Evolutionary conservation across 768 basidiomycete species (phyloP).

Genomic region (Antrodiella citrinella): DNA sequence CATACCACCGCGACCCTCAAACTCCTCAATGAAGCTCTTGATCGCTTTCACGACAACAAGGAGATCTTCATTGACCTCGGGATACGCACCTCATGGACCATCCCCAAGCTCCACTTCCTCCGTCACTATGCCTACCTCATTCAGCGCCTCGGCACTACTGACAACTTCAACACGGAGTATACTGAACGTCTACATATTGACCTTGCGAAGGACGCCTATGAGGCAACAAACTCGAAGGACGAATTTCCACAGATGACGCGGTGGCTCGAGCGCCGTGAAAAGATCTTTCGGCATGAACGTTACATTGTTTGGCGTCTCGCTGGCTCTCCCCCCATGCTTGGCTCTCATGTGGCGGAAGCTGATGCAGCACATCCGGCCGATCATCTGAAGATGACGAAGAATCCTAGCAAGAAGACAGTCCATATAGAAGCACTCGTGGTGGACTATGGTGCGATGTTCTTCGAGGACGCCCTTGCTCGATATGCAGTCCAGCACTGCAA

Average conservation of each 20-base stretch:
- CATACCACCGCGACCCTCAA: conserved; percentile 25
- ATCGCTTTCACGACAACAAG: conserved; percentile 20
- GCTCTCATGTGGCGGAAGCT: no score
- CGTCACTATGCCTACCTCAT: conserved; percentile 16
- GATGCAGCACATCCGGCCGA: no score
- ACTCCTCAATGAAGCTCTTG: conserved; percentile 19
- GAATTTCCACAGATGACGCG: conserved; percentile 19
- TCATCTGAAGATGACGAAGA: no score
- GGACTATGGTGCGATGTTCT: conserved; percentile 23
- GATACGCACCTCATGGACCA: conserved; percentile 16
- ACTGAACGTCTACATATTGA: conserved; percentile 22
- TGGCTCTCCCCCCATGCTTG: no score
- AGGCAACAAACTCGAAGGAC: conserved; percentile 18
- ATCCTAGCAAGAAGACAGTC: conserved; percentile 19
- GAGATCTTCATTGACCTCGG: conserved; percentile 9
- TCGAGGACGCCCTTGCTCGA: conserved; percentile 20
- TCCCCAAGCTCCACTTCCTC: conserved; percentile 21
- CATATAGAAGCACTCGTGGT: conserved; percentile 11
- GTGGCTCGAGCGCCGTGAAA: conserved; percentile 15
- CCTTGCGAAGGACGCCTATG: conserved; percentile 20
- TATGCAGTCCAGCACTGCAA: conserved; percentile 18
- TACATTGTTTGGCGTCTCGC: no score
- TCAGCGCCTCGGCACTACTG: conserved; percentile 11
- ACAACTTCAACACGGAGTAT: conserved; percentile 23
- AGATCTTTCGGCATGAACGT: no score